A percentile compares a stretch with the other conserved stretches of the same genome.
Conservation (phyloP, 2,329 filamentous ascomycete species). For the Paraphoma sp. region DNA sequence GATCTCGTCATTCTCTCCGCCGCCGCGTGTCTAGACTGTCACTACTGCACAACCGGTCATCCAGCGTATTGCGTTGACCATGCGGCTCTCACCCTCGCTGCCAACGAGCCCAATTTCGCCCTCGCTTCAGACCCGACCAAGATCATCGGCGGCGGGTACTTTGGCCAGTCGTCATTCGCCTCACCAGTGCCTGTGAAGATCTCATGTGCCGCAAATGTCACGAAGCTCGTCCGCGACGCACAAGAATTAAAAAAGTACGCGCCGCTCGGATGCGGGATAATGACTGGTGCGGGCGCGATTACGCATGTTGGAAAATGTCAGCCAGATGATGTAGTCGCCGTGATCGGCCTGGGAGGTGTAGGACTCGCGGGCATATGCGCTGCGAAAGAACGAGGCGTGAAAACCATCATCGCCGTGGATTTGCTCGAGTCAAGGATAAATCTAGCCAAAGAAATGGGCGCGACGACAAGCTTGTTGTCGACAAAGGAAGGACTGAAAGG, state of each 20-base stretch:
- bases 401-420: constrained; percentile 49
- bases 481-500: constrained; percentile 14
- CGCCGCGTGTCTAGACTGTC: constrained; percentile 54
- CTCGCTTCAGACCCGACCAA: constrained; percentile 21
- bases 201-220: constrained; percentile 54
- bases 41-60: constrained; percentile 54
- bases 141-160: constrained; percentile 52
- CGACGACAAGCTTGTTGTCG: constrained; percentile 17
- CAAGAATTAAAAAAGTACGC: constrained; percentile 52
- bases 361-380: constrained; percentile 48
- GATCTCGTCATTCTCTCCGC: constrained; percentile 59
- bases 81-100: constrained; percentile 13
- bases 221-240: constrained; percentile 43
- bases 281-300: constrained; percentile 55
- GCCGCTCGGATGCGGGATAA: constrained; percentile 56
- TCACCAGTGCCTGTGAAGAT: constrained; percentile 49
- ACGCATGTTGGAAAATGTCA: constrained; percentile 46
- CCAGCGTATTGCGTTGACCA: constrained; percentile 58
- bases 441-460: constrained; percentile 46
- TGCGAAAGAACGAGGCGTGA: constrained; percentile 51
- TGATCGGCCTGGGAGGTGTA: constrained; percentile 56
- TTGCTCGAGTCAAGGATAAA: constrained; percentile 38
- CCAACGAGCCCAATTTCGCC: constrained; percentile 55
- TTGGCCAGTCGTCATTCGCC: constrained; percentile 57
- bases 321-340: constrained; percentile 46